Conservation (phyloP, 2,329 filamentous ascomycete genomes). For the Epichloe sylvatica region DNA sequence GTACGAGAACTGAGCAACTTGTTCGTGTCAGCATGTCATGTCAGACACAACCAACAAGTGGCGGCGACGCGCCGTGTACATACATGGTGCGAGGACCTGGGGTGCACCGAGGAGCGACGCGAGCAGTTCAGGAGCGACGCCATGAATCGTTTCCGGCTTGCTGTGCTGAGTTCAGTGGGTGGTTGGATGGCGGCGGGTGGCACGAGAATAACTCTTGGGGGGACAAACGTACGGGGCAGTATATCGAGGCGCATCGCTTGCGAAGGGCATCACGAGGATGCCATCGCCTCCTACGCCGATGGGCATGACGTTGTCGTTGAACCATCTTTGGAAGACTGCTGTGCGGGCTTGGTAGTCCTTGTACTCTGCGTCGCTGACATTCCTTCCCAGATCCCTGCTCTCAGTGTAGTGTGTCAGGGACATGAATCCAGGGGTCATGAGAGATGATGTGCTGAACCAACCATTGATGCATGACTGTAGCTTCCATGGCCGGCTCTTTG, state of each 20-base stretch:
- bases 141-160: conserved; percentile 7
- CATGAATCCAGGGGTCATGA: not conserved
- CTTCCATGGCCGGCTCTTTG: conserved; percentile 16
- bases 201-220: not conserved
- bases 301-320: conserved; percentile 15
- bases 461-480: conserved; percentile 17
- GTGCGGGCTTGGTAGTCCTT: conserved; percentile 12
- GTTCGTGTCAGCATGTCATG: not conserved
- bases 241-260: conserved; percentile 10
- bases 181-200: too few species aligned
- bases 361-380: conserved; percentile 13
- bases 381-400: conserved; percentile 13
- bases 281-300: conserved; percentile 8
- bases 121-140: conserved; percentile 15
- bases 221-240: conserved; percentile 1
- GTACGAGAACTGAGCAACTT: conserved; percentile 21
- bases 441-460: conserved; percentile 7
- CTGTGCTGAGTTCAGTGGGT: not conserved
- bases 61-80: too few species aligned
- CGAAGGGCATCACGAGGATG: conserved; percentile 14
- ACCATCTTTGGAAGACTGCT: conserved; percentile 19
- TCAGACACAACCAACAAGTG: too few species aligned
- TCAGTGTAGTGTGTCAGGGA: not conserved
- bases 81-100: conserved; percentile 22
- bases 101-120: conserved; percentile 17